A percentile compares a stretch with the other conserved stretches of the same genome.
Conservation (phyloP, 305 asterid species). For the Ilex paraguariensis region DNA sequence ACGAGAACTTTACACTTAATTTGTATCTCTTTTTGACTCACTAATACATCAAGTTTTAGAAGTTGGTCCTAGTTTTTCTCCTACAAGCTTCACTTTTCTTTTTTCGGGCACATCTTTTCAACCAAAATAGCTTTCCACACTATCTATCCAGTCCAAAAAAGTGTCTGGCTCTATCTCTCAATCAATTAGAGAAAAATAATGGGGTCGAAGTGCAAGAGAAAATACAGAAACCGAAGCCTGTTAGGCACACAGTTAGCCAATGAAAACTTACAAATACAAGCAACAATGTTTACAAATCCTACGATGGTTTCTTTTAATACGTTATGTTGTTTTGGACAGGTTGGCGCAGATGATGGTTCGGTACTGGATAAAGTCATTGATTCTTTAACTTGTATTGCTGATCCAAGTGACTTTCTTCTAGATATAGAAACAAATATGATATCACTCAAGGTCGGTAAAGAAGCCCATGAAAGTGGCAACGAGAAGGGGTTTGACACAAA, state of each 20-base stretch:
- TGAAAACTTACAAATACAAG: too few species aligned
- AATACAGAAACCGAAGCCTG: too few species aligned
- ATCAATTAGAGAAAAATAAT: too few species aligned
- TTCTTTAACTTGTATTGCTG: slow-evolving; percentile 70
- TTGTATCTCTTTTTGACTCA: too few species aligned
- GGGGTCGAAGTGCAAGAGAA: too few species aligned
- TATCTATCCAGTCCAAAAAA: background rate
- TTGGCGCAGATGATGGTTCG: slow-evolving; percentile 80
- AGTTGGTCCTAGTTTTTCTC: background rate
- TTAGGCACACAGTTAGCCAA: too few species aligned
- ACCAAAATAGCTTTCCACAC: background rate
- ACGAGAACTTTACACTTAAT: too few species aligned
- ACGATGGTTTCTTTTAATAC: too few species aligned
- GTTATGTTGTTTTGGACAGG: slow-evolving; percentile 31
- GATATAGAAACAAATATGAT: slow-evolving; percentile 32
- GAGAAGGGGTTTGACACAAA: too few species aligned
- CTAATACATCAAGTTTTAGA: too few species aligned
- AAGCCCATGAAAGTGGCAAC: too few species aligned
- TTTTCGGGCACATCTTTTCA: background rate
- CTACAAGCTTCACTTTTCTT: background rate
- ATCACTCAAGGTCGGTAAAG: slow-evolving; percentile 58
- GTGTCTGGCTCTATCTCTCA: background rate
- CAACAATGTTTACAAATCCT: too few species aligned
- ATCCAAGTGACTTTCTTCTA: slow-evolving; percentile 30
- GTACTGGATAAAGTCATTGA: slow-evolving; percentile 68